Evolutionary conservation across 2,329 filamentous ascomycete genomes (phyloP), one percentile per base, ranked within the genome.

Genomic region (Trichoderma koningii): DNA sequence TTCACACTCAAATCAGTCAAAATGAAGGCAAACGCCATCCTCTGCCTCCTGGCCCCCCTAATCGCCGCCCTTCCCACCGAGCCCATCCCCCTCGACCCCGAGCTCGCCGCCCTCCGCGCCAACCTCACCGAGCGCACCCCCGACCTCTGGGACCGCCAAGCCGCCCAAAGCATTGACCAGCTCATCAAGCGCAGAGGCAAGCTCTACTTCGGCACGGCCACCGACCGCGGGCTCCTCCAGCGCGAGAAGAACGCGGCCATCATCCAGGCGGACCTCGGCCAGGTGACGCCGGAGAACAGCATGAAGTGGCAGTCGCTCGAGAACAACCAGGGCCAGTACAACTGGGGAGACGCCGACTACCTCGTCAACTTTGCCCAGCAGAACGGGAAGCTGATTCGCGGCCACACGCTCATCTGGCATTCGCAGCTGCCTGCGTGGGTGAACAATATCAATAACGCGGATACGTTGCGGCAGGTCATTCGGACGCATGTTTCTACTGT

Each of bases 231-330:
- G 14, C 30, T 59, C 12, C 56, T 59, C 30, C 56, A 59, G 41
- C 44, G 56, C 23, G 56, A 59, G 15, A 19, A 45, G 26, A 59
- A 59, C 5, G 56, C 56, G 2, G 56, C 56, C 19, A 59, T 59
- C n/a, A 50, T 59, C 17, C 56, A 59, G 45, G 30, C 56, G 14
- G 38, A 59, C 48, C 19, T 59, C 38, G 56, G 56, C 15, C 56
- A 59, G 23, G 56, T 59, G 28, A 59, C 56, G 14, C 56, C 56
- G 26, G 56, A 59, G 45, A 59, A 59, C n/a, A 59, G 56, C 28
- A 59, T 59, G 56, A 59, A 59, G 41, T 59, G 56, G 56, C 44
- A 59, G 30, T 50, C 56, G 1, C 56, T 59, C 48, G 21, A 59
- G 9, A 1, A 5, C 7, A 59, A 50, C 5, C 44, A 59, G 41